Base-by-base conservation (phyloP, 2,329 filamentous ascomycete species). In the Bipolaris zeicola region DNA sequence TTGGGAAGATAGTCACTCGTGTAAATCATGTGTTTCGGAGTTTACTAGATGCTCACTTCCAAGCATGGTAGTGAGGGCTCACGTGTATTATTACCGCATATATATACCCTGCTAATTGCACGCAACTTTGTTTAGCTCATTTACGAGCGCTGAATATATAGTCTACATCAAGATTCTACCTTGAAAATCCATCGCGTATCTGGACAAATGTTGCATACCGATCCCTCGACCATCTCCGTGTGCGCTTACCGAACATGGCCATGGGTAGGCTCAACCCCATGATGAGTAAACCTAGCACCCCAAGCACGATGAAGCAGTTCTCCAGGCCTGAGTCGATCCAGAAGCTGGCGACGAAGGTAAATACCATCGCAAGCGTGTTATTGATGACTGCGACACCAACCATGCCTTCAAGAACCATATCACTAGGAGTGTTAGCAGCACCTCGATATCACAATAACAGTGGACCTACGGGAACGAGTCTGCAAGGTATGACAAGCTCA, bases 361-460 rank as follows among this genome's bases (percentile, higher is more conserved):
- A 45, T 2, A 11, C 42, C 42, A 45, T 45, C 11, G 42, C 42
- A 20, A 45, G 42, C 26, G 42, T 45, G 11, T 45, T 45, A 22
- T 45, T 45, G 42, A 45, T 45, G 42, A 45, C 42, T 45, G 42
- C 42, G 28, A 45, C 42, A 10, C 42, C 42, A 20, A 45, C 42
- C 42, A 45, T 45, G 10, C 42, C 42, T 45, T 45, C 42, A 33
- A 45, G 42, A 33, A 45, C 42, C 42, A 45, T 45, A 33, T 45
- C 42, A 31, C 42, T 45, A 28, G 3, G 42, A 20, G 28, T 33
- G 28, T 45, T 34, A 45, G 42, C 26, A 45, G 28, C 42, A 16
- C 10, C 10, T 33, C 10, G 10, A 45, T 45, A 33, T 28, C 13
- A 20, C 14, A 13, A 5, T 8, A 45, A 33, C 16, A 20, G n/a